Conservation (phyloP, 495 filamentous ascomycete species). For the Penicillium soppii region DNA sequence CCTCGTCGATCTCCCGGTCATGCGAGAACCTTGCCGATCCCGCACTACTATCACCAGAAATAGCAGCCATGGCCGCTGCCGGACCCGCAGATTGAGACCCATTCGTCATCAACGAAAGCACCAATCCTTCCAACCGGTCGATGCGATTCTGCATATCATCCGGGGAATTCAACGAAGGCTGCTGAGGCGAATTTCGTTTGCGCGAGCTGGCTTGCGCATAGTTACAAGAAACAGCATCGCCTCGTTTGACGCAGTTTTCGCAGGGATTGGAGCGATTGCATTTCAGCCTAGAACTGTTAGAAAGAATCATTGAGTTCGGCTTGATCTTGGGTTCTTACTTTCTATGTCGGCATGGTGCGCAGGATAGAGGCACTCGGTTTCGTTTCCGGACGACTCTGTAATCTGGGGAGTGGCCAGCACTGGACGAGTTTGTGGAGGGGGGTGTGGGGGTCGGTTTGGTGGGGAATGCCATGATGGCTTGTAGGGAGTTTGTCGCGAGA, state of each 20-base stretch:
- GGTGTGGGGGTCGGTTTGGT: constrained; percentile 79
- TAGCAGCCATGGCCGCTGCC: constrained; percentile 60
- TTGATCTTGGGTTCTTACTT: constrained; percentile 64
- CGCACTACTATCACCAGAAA: constrained; percentile 60
- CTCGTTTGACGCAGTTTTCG: constrained; percentile 91
- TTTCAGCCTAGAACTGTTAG: constrained; percentile 65
- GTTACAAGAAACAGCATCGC: constrained; percentile 79
- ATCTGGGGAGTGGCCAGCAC: constrained; percentile 77
- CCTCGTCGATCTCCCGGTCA: constrained; percentile 60
- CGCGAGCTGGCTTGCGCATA: constrained; percentile 80
- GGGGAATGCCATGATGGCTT: neutral
- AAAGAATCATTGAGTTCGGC: constrained; percentile 24
- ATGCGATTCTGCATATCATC: constrained; percentile 99
- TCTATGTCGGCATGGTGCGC: constrained; percentile 87
- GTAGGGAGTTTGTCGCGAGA: neutral
- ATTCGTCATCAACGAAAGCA: constrained; percentile 94
- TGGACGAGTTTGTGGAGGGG: constrained; percentile 80
- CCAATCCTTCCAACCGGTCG: constrained; percentile 91
- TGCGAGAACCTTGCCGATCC: constrained; percentile 42
- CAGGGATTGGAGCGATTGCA: constrained; percentile 92
- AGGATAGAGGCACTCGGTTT: constrained; percentile 92
- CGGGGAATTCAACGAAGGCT: constrained; percentile 59
- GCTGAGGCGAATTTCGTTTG: constrained; percentile 68
- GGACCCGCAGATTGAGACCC: constrained; percentile 66
- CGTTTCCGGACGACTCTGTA: constrained; percentile 90